Evolutionary conservation across 2,329 filamentous ascomycete species (phyloP), one percentile per base, ranked within the genome.

Genomic region (Exophiala sp.): DNA sequence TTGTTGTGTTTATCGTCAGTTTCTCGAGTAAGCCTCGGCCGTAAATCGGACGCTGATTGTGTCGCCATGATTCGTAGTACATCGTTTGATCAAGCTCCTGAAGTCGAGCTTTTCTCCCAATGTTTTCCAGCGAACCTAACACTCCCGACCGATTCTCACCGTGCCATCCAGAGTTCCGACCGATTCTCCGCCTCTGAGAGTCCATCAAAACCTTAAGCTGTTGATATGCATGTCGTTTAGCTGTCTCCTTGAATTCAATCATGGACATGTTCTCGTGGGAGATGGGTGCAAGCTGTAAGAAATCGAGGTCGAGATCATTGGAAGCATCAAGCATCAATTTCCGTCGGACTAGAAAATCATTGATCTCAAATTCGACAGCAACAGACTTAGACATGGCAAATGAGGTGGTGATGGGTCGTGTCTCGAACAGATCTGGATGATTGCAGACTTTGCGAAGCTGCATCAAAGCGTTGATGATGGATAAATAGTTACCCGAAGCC

Each of bases 381-480:
- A 90, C 85, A 2, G 91, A 95, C 59, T 80, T 87, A 21, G 83
- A 79, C 87, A 97, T 95, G 3, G 91, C 89, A 69, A 96, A 95
- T 1, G 94, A 97, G 0, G 92, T 99, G 72, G 95, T 94, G 65
- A 99, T 97, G 1, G 91, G 91, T 12, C 94, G 84, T 55, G 95
- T 95, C 63, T 97, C 88, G 65, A 99, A 99, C 7, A 99, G 79
- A 71, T 99, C 94, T 0, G 94, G 95, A 67, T 99, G 94, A 63
- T 99, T 99, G 78, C 94, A 99, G 47, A 99, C 95, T 69, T 97
- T 96, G 45, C 94, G 85, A 49, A 99, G 78, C 68, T 96, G 94
- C 91, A 99, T 96, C 47, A 99, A 75, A 70, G 95, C 97, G 69
- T 96, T 96, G 72, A 97, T 97, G 68, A 99, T 96, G 14, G 91